Evolutionary conservation across 116 monocot species (phyloP), one percentile per base, ranked within the genome.

Genomic region (Dioscorea cayenensis): DNA sequence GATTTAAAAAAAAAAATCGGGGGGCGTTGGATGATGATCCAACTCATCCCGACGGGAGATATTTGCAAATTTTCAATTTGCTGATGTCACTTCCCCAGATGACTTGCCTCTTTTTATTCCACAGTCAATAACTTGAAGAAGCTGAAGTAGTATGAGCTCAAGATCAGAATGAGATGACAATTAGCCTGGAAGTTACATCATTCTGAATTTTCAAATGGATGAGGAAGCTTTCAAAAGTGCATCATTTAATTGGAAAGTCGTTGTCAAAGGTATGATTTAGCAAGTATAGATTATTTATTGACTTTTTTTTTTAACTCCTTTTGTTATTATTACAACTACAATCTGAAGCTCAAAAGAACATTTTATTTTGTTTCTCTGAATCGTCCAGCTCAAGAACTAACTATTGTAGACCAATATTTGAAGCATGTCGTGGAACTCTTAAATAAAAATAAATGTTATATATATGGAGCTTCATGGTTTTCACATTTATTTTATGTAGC

Each of bases 161-260:
- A 84, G 96, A 92, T 58, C 92, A 88, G 67, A 84, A 85, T 80
- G 96, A 25, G 25, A 25, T 25, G 25, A 25, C 25, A 25, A 25
- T 25, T 1, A 25, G 25, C 25, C 25, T 14, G 92, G 87, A 61
- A 85, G 66, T 66, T 92, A 90, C 73, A 77, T 92, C 36, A 62
- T 92, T 59, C 70, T 77, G 63, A 86, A 88, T 72, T 83, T 80
- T 76, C 70, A 90, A 36, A 75, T 84, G 35, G 80, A 77, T 21
- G 90, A 90, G 72, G 84, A 83, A 14, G 75, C 90, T 23, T n/a
- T 83, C 92, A 71, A 84, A 84, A 80, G 77, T 92, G 22, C 81
- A 88, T 38, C 87, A 93, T 63, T 76, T 97, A 66, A 77, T 97
- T 69, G 92, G 92, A 38, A 97, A 97, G 59, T 97, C 93, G 96